Evolutionary conservation across 306 rosid genomes (phyloP).

Genomic region (Vigna unguiculata): DNA sequence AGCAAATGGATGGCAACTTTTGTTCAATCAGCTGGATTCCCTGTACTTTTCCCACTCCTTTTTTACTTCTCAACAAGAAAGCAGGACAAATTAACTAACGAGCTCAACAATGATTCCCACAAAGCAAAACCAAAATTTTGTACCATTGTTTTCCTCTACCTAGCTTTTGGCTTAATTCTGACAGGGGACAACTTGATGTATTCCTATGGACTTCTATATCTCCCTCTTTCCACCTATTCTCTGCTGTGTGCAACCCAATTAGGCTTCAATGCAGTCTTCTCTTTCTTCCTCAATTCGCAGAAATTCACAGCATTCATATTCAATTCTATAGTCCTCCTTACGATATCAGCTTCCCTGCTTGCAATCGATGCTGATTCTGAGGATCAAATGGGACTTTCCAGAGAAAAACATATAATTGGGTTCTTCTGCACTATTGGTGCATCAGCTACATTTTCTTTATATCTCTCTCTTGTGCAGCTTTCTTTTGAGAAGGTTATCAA

Average conservation of each 20-base stretch:
- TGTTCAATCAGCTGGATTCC: conserved; percentile 77
- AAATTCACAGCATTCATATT: conserved; percentile 62
- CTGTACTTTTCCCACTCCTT: conserved; percentile 58
- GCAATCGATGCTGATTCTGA: conserved; percentile 59
- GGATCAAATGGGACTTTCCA: conserved; percentile 34
- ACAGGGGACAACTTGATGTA: conserved; percentile 60
- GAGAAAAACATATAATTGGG: conserved; percentile 49
- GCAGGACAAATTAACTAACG: conserved; percentile 21
- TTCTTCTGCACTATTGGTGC: conserved; percentile 64
- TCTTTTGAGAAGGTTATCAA: conserved; percentile 65
- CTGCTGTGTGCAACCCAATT: conserved; percentile 68
- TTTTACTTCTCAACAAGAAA: conserved; percentile 33
- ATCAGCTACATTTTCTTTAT: conserved; percentile 58
- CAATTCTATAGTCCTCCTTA: conserved; percentile 65
- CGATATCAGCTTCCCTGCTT: conserved; percentile 60
- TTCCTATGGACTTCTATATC: conserved; percentile 68
- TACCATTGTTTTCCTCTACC: conserved; percentile 39
- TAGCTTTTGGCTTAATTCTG: conserved; percentile 54
- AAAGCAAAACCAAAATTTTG: conserved; percentile 40
- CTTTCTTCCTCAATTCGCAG: conserved; percentile 63
- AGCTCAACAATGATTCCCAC: conserved; percentile 29
- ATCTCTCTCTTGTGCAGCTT: conserved; percentile 62
- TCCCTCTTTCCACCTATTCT: conserved; percentile 69
- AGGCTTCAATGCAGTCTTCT: conserved; percentile 70
- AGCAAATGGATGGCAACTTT: conserved; percentile 80